A percentile compares a stretch with the other conserved stretches of the same genome.
These are phyloP conservation scores for Lepidium didymum DNA, from an alignment of 345 rosid species.

Conservation along the genomic window DNA sequence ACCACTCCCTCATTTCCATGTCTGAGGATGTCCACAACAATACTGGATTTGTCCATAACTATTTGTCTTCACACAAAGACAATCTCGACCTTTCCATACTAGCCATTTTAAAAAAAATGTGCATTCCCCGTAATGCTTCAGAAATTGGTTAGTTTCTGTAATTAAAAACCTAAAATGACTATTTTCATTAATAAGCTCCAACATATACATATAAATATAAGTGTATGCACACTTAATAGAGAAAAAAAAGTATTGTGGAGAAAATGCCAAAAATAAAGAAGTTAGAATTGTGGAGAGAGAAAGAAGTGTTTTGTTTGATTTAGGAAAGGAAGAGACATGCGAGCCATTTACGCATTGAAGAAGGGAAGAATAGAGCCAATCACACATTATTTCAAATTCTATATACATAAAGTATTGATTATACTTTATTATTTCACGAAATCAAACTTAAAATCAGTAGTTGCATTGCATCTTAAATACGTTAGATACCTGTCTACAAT, in stretches of 20 bases:
- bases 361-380: constrained; percentile 18
- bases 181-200: too few relatives aligned
- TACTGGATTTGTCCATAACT: too few relatives aligned
- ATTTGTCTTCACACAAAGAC: too few relatives aligned
- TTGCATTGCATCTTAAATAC: constrained; percentile 14
- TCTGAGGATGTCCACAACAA: too few relatives aligned
- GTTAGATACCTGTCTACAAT: constrained; percentile 9
- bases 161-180: too few relatives aligned
- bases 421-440: not conserved
- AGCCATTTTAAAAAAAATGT: too few relatives aligned
- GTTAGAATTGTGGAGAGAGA: not conserved
- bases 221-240: too few relatives aligned
- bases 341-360: constrained; percentile 31
- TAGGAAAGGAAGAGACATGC: constrained; percentile 17
- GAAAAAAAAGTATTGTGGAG: not conserved
- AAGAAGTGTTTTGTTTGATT: constrained; percentile 9
- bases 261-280: not conserved
- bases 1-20: too few relatives aligned
- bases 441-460: not conserved
- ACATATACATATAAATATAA: not conserved
- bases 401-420: not conserved
- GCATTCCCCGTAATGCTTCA: too few relatives aligned
- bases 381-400: not conserved
- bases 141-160: too few relatives aligned
- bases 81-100: too few relatives aligned